Conservation (phyloP, 2,329 filamentous ascomycete species). For the Diaporthe humulicola region DNA sequence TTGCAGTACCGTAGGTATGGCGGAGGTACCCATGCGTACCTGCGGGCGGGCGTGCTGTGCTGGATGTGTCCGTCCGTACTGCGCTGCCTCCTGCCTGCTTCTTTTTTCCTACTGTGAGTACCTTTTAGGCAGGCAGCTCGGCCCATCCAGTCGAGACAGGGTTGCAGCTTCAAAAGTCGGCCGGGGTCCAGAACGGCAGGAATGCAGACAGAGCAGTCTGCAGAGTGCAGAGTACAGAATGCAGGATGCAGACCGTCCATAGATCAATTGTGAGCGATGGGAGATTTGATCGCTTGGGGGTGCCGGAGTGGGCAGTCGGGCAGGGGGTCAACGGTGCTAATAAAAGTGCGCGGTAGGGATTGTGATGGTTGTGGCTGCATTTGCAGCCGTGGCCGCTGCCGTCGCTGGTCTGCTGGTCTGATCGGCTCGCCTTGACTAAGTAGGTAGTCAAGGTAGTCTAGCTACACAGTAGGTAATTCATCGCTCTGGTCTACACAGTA, state of each 20-base stretch:
- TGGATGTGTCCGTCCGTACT: neutral
- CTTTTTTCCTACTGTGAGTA: neutral
- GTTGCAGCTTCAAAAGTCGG: neutral
- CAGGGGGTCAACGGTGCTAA: conserved; percentile 1
- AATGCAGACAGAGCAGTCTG: neutral
- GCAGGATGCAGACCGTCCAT: conserved; percentile 13
- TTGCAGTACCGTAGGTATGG: neutral
- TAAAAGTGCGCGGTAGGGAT: conserved; percentile 19
- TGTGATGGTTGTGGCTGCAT: conserved; percentile 11
- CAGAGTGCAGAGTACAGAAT: conserved; percentile 7
- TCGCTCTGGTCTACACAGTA: neutral
- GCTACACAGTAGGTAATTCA: neutral
- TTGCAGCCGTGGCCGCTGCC: conserved; percentile 10
- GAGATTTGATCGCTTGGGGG: conserved; percentile 25
- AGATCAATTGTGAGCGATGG: conserved; percentile 32
- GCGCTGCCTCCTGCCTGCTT: conserved; percentile 5
- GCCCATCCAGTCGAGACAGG: conserved; percentile 18
- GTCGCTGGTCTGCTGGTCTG: neutral
- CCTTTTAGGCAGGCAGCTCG: conserved; percentile 1
- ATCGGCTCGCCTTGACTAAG: neutral
- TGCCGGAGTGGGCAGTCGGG: conserved; percentile 20
- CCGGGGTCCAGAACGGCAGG: conserved; percentile 1
- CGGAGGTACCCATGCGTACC: neutral
- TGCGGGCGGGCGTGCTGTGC: neutral
- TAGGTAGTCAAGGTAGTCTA: too few relatives aligned